A percentile compares a stretch with the other conserved stretches of the same genome.
phyloP scores from a whole-genome alignment of 2,329 filamentous ascomycete species.

The Lithohypha guttulata region DNA sequence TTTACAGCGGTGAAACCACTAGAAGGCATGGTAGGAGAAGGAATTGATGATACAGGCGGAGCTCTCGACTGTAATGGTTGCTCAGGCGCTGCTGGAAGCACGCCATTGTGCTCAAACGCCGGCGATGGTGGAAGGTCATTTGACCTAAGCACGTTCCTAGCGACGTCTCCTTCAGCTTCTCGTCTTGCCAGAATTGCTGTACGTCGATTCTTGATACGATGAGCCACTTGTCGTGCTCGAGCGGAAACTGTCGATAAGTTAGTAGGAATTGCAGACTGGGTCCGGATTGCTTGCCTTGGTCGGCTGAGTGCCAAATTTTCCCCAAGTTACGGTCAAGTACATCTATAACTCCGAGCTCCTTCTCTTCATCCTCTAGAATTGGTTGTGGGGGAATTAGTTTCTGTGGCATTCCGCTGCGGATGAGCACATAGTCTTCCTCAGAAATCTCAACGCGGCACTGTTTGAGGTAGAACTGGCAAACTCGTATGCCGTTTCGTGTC shows the following conservation, averaged over 20 bases:
- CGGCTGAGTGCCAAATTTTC: constrained; percentile 67
- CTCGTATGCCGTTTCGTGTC: constrained; percentile 55
- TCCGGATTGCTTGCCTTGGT: constrained; percentile 47
- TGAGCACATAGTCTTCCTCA: constrained; percentile 78
- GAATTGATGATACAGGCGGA: too few relatives aligned
- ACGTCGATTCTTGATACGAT: constrained; percentile 63
- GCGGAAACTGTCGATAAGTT: constrained; percentile 44
- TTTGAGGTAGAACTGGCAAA: constrained; percentile 74
- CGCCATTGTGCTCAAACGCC: constrained; percentile 20
- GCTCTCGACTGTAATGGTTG: not conserved
- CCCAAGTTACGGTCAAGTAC: constrained; percentile 70
- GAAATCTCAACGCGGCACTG: constrained; percentile 73
- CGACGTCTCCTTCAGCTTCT: constrained; percentile 35
- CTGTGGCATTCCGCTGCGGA: constrained; percentile 71
- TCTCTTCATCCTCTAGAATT: constrained; percentile 74
- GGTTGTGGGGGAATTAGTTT: constrained; percentile 71
- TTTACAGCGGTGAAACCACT: constrained; percentile 51
- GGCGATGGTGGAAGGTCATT: constrained; percentile 18
- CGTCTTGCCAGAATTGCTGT: constrained; percentile 60
- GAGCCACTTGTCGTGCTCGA: constrained; percentile 66
- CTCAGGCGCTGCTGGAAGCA: constrained; percentile 9
- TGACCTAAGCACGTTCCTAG: constrained; percentile 10
- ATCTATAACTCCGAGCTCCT: constrained; percentile 72
- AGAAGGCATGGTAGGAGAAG: constrained; percentile 26
- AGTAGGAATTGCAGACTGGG: constrained; percentile 6